Base-by-base conservation (phyloP, 163 green algal genomes). In the Scenedesmus sp. region DNA sequence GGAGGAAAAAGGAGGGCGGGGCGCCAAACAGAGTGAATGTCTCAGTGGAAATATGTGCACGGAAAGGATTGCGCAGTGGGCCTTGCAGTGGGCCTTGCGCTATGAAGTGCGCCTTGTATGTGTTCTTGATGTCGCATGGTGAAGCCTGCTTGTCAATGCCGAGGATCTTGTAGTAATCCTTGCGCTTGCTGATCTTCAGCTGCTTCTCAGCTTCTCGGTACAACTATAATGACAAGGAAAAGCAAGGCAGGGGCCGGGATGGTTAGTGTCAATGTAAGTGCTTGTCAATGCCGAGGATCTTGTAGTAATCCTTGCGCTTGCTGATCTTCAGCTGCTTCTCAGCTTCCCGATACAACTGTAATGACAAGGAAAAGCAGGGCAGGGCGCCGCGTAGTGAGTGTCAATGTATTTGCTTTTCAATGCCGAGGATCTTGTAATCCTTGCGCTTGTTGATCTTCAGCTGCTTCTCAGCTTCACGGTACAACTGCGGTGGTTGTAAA, bases 261-360 rank as follows among this genome's bases (percentile, higher is more conserved):
- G 34, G 34, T 46, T 46, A 46, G 34, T 46, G 34, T 46, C 34
- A 46, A 46, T 46, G 34, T 46, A 97, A 96, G 15, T 79, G 60
- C 26, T 92, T 91, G 0, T 92, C 81, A 0, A 92, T 70, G 6
- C 79, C 70, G 20, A 95, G 56, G 20, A 76, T 56, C 76, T 96
- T 94, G 92, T 97, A 97, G 94, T 97, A 97, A 88, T 97, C 95
- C 91, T 98, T 98, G 16, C 97, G 92, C 88, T 95, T 92, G 56
- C 92, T 90, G 87, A 98, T 95, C 94, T 98, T 98, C 54, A 97
- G 90, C 54, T 82, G 91, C 87, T 94, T 93, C 86, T 98, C 96
- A 20, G 96, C 94, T 60, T 97, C 95, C 8, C 92, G 91, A 2
- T 95, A 91, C 46, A 97, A 10, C 59, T 87, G 82, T 46, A 46